Evolutionary conservation across 2,329 filamentous ascomycete genomes (phyloP).

Genomic region (Calonectria honghensis): DNA sequence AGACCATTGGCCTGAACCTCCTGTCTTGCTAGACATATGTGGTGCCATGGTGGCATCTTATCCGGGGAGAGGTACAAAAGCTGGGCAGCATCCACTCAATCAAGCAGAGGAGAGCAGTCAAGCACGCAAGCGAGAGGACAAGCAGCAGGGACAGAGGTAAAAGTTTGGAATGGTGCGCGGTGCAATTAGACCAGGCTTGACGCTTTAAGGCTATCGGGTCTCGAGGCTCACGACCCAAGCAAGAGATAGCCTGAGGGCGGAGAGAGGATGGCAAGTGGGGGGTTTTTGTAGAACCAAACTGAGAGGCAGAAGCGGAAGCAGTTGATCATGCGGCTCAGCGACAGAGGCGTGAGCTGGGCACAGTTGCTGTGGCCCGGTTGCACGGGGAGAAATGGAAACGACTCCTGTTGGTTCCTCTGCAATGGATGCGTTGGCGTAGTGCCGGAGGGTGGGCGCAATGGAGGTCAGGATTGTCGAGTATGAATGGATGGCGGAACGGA

Average conservation of each 20-base stretch:
- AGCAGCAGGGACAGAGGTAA: conserved; percentile 23
- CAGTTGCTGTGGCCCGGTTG: conserved; percentile 46
- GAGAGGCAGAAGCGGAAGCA: conserved; percentile 38
- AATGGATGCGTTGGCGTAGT: conserved; percentile 49
- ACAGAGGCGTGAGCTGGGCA: conserved; percentile 42
- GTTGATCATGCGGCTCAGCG: conserved; percentile 54
- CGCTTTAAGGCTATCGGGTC: conserved; percentile 41
- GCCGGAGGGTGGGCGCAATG: conserved; percentile 41
- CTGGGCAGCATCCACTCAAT: conserved; percentile 33
- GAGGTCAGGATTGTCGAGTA: conserved; percentile 38
- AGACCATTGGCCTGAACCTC: conserved; percentile 51
- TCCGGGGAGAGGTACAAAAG: conserved; percentile 41
- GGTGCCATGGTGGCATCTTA: conserved; percentile 56
- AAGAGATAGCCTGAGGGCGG: conserved; percentile 41
- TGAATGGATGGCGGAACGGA: conserved; percentile 26
- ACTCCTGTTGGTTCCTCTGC: conserved; percentile 46
- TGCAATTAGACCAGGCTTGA: conserved; percentile 36
- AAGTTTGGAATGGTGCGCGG: conserved; percentile 21
- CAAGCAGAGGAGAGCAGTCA: neutral
- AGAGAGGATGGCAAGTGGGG: conserved; percentile 50
- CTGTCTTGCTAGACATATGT: conserved; percentile 49
- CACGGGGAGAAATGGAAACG: conserved; percentile 48
- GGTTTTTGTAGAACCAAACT: conserved; percentile 53
- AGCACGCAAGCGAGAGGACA: conserved; percentile 20
- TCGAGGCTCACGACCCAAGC: conserved; percentile 38